A percentile compares a stretch with the other conserved stretches of the same genome.
Evolutionary conservation across 2,329 filamentous ascomycete species (phyloP).

Genomic region (Neofusicoccum sp.): DNA sequence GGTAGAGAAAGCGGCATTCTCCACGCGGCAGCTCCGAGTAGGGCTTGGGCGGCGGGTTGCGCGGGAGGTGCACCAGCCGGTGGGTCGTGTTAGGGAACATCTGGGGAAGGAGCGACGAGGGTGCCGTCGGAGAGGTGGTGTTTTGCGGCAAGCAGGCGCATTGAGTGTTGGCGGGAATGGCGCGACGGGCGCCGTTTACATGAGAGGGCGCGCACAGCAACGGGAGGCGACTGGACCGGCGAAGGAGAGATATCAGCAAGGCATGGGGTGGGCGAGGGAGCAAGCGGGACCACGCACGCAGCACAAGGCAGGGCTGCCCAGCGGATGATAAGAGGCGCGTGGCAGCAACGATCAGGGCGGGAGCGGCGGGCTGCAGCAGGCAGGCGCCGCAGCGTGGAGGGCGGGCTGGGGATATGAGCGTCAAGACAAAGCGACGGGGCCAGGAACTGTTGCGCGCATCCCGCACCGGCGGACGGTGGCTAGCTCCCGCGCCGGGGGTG

Average conservation of each 20-base stretch:
- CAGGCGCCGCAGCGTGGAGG: neutral
- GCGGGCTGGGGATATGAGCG: neutral
- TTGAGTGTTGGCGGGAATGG: slow-evolving; percentile 8
- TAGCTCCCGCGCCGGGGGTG: slow-evolving; percentile 19
- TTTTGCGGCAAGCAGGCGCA: neutral
- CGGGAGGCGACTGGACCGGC: neutral
- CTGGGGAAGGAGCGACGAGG: slow-evolving; percentile 1
- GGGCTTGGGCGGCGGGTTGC: slow-evolving; percentile 19
- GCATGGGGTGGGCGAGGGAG: neutral
- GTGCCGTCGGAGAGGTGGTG: slow-evolving; percentile 9
- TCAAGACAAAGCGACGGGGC: neutral
- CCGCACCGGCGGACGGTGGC: neutral
- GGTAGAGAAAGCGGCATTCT: slow-evolving; percentile 41
- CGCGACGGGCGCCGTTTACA: neutral
- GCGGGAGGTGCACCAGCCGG: slow-evolving; percentile 16
- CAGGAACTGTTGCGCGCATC: slow-evolving; percentile 13
- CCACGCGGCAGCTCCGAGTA: slow-evolving; percentile 40
- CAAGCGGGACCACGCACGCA: neutral
- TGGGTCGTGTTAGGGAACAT: slow-evolving; percentile 23
- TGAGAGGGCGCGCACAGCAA: neutral
- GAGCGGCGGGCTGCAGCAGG: neutral
- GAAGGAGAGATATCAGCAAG: slow-evolving; percentile 10
- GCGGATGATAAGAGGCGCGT: neutral
- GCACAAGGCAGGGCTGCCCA: slow-evolving; percentile 3
- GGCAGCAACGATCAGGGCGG: slow-evolving; percentile 4